A percentile compares a stretch with the other conserved stretches of the same genome.
phyloP scores from a whole-genome alignment of 2,329 filamentous ascomycete species.

The Epichloe glyceriae region DNA sequence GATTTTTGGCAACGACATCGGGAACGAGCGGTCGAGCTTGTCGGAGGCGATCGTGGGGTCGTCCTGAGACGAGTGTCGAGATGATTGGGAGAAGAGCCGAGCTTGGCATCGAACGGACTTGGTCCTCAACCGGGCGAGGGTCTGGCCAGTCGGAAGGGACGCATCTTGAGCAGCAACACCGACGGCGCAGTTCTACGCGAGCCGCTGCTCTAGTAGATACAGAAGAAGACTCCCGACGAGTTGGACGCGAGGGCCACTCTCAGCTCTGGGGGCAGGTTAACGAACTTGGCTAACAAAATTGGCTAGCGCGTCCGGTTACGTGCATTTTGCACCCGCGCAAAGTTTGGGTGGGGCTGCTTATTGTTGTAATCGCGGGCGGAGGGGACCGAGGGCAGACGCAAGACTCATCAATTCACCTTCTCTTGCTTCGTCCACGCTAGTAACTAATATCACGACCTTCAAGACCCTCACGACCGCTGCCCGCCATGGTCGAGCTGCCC shows the following conservation, averaged over 20 bases:
- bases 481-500: conserved; percentile 26
- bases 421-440: too few species aligned
- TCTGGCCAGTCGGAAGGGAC: background rate
- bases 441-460: too few species aligned
- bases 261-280: too few species aligned
- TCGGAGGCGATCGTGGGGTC: conserved; percentile 15
- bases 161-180: background rate
- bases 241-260: background rate
- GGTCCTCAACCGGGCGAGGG: background rate
- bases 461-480: too few species aligned
- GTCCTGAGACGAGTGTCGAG: conserved; percentile 9
- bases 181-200: too few species aligned
- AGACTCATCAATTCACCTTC: too few species aligned
- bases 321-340: too few species aligned
- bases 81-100: conserved; percentile 11
- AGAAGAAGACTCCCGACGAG: background rate
- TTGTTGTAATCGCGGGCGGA: too few species aligned
- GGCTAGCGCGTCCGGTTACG: too few species aligned
- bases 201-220: background rate
- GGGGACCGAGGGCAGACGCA: too few species aligned
- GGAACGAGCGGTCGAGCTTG: conserved; percentile 21
- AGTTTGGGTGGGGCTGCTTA: too few species aligned
- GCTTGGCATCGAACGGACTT: background rate
- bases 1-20: conserved; percentile 14
- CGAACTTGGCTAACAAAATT: too few species aligned